Evolutionary conservation across 257 asterid genomes (phyloP).

Genomic region (Przewalskia tangutica): DNA sequence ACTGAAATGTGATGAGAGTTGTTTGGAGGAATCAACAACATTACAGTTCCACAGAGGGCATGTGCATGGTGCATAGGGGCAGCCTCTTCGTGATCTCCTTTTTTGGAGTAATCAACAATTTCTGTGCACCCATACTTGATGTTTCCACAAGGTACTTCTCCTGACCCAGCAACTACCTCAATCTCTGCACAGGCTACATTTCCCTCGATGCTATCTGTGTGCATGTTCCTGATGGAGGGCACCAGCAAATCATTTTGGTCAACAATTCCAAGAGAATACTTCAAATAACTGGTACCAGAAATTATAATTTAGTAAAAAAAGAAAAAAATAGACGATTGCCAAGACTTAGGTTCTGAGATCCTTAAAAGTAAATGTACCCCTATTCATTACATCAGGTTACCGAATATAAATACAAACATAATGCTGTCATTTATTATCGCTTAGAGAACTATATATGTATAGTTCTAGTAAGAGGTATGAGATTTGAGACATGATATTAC

Average conservation of each 20-base stretch:
- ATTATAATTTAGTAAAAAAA: background rate
- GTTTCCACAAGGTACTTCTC: slow-evolving; percentile 58
- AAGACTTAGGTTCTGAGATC: background rate
- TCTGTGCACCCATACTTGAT: slow-evolving; percentile 67
- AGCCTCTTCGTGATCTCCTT: slow-evolving; percentile 64
- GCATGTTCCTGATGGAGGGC: slow-evolving; percentile 40
- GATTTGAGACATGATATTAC: background rate
- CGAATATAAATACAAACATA: background rate
- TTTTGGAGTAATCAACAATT: slow-evolving; percentile 36
- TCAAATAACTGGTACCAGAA: background rate
- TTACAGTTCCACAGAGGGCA: slow-evolving; percentile 69
- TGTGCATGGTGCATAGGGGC: slow-evolving; percentile 60
- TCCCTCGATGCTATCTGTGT: slow-evolving; percentile 35
- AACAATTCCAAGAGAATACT: background rate
- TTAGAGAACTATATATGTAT: background rate
- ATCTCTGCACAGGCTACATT: slow-evolving; percentile 42
- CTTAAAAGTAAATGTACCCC: background rate
- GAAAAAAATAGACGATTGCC: background rate
- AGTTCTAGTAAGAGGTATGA: background rate
- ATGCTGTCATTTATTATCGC: background rate
- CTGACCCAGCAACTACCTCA: slow-evolving; percentile 38
- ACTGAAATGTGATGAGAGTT: slow-evolving; percentile 67
- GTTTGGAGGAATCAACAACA: slow-evolving; percentile 53
- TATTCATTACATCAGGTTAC: background rate
- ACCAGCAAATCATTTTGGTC: slow-evolving; percentile 2